These are phyloP conservation scores for Chamaecrista fasciculata DNA, from an alignment of 306 rosid species.

Conservation along the genomic window DNA sequence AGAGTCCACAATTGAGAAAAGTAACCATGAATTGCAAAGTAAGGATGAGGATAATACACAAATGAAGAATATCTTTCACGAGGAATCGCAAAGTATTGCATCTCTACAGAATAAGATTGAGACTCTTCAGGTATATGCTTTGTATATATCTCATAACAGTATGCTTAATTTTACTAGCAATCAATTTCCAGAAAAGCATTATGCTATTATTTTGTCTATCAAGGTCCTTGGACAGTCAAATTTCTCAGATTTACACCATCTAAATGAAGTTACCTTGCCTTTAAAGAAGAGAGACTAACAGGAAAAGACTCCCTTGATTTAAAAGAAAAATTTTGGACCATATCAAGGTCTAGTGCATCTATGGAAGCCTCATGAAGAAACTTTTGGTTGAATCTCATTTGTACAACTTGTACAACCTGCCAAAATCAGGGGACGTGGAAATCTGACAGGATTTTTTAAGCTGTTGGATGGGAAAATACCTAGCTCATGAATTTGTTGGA, in stretches of 20 bases:
- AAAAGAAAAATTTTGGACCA: not conserved
- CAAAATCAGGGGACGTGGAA: not conserved
- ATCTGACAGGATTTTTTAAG: not conserved
- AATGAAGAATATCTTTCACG: constrained; percentile 17
- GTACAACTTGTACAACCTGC: not conserved
- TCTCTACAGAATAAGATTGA: not conserved
- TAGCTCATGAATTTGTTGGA: not conserved
- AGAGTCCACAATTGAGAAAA: constrained; percentile 18
- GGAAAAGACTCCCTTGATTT: not conserved
- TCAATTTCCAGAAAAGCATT: not conserved
- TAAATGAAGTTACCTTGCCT: not conserved
- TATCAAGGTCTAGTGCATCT: not conserved
- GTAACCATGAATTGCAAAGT: constrained; percentile 4
- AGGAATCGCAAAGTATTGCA: constrained; percentile 18
- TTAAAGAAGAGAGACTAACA: not conserved
- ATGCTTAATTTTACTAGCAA: not conserved
- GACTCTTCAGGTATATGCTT: constrained; percentile 21
- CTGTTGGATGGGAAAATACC: not conserved
- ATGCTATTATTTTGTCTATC: not conserved
- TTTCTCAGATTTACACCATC: not conserved
- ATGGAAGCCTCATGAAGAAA: not conserved
- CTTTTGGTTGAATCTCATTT: not conserved
- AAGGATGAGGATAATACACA: constrained; percentile 12
- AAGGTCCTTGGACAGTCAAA: not conserved
- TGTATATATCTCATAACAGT: not conserved